Conservation (phyloP, 2,329 filamentous ascomycete genomes). For the Trichoderma sp. region DNA sequence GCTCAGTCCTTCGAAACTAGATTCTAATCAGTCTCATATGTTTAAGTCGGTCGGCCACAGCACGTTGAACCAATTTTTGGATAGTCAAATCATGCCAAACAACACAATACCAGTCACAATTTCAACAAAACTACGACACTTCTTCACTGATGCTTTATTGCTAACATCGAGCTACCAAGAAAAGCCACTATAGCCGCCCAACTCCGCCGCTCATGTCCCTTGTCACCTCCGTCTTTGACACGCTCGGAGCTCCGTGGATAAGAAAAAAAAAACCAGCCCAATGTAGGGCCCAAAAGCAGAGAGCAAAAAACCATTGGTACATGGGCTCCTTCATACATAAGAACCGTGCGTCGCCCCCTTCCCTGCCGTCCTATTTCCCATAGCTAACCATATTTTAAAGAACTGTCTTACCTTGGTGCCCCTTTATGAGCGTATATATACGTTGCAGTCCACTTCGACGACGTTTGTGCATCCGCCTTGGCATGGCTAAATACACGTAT, state of each 20-base stretch:
- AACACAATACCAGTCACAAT: background rate
- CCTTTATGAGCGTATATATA: background rate
- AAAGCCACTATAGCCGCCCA: slow-evolving; percentile 29
- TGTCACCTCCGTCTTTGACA: slow-evolving; percentile 23
- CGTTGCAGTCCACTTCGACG: background rate
- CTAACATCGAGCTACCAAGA: slow-evolving; percentile 24
- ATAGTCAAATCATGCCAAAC: background rate
- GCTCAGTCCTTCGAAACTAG: background rate
- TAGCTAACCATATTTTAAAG: background rate
- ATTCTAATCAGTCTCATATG: background rate
- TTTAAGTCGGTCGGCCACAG: background rate
- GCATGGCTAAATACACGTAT: background rate
- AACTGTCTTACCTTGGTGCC: background rate
- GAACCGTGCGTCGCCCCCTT: background rate
- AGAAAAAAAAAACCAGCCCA: background rate
- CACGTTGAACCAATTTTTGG: background rate
- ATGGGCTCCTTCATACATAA: slow-evolving; percentile 20
- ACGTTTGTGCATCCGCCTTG: background rate
- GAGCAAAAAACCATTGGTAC: slow-evolving; percentile 19
- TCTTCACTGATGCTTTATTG: slow-evolving; percentile 20
- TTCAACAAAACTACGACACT: background rate
- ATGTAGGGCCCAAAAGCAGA: slow-evolving; percentile 13
- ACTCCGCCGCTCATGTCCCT: slow-evolving; percentile 35
- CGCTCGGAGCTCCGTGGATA: slow-evolving; percentile 3
- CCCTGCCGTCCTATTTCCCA: slow-evolving; percentile 8